phyloP scores from a whole-genome alignment of 352 stramenopile genomes.

The Phytopythium montanum region DNA sequence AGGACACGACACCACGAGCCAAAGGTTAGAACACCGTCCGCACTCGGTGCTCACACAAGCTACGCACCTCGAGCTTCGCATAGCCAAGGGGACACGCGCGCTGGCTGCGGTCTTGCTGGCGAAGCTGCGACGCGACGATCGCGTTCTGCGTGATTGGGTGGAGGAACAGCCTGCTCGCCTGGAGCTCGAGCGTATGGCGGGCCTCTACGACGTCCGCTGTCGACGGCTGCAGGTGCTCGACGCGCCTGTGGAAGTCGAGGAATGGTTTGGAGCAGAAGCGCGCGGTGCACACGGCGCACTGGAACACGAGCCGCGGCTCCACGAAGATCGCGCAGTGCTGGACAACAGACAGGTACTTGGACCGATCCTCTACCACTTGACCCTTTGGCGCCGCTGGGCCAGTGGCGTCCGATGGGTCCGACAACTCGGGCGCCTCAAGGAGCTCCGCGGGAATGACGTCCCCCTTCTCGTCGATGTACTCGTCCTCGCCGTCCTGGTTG shows the following conservation, averaged over 20 bases:
- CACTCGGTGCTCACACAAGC: neutral
- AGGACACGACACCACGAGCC: neutral
- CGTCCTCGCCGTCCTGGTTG: constrained; percentile 56
- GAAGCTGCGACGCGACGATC: constrained; percentile 35
- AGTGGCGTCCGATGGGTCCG: constrained; percentile 21
- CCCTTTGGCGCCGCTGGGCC: constrained; percentile 8
- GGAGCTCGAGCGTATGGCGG: constrained; percentile 18
- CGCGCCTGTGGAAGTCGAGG: constrained; percentile 44
- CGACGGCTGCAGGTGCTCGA: constrained; percentile 25
- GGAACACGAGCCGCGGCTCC: constrained; percentile 44
- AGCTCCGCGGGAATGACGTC: constrained; percentile 28
- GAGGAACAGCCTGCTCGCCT: constrained; percentile 38
- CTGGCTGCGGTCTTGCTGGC: constrained; percentile 20
- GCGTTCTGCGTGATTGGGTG: constrained; percentile 45
- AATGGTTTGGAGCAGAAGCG: constrained; percentile 51
- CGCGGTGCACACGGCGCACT: constrained; percentile 36
- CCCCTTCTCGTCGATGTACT: constrained; percentile 49
- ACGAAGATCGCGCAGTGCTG: constrained; percentile 61
- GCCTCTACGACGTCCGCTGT: neutral
- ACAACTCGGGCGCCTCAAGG: constrained; percentile 24
- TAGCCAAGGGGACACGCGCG: constrained; percentile 45
- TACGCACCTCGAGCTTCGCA: constrained; percentile 66
- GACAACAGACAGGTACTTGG: constrained; percentile 28
- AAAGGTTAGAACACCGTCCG: neutral
- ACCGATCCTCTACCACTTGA: constrained; percentile 5